Percentiles rank a stretch among this genome's conserved stretches.
Conservation (phyloP, 148 eudicot species). For the Persicaria maculosa region DNA sequence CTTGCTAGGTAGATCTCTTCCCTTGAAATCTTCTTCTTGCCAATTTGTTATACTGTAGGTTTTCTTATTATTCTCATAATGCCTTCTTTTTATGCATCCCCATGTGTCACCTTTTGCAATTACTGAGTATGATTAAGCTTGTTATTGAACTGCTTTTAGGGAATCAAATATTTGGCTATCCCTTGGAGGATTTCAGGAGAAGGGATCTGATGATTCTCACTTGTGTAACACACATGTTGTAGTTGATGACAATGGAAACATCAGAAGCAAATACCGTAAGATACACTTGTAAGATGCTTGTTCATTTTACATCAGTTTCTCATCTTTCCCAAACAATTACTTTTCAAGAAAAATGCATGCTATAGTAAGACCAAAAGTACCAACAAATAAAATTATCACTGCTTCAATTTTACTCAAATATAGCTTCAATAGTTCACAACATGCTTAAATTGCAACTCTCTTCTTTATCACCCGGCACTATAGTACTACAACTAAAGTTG, state of each 20-base stretch:
- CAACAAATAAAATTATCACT: not conserved
- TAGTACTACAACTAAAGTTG: not conserved
- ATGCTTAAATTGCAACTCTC: conserved; percentile 4
- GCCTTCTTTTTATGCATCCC: not conserved
- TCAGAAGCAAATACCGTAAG: conserved; percentile 64
- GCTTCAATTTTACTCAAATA: not conserved
- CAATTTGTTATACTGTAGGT: not conserved
- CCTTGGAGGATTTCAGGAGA: conserved; percentile 93
- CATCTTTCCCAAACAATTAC: not conserved
- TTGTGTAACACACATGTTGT: conserved; percentile 80
- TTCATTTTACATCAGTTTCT: not conserved
- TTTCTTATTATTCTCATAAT: not conserved
- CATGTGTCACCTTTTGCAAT: not conserved
- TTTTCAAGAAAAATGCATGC: not conserved
- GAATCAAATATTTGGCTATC: conserved; percentile 91
- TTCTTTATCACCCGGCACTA: not conserved
- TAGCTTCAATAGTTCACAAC: not conserved
- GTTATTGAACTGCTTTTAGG: conserved; percentile 23
- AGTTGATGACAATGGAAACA: conserved; percentile 71
- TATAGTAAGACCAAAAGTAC: not conserved
- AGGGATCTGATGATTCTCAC: conserved; percentile 75
- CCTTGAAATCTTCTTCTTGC: not conserved
- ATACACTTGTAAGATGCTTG: conserved; percentile 64
- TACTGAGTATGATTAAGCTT: not conserved
- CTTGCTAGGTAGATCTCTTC: conserved; percentile 61